Evolutionary conservation across 139 green algal species (phyloP), one percentile per base, ranked within the genome.

Genomic region (Dunaliella primolecta): DNA sequence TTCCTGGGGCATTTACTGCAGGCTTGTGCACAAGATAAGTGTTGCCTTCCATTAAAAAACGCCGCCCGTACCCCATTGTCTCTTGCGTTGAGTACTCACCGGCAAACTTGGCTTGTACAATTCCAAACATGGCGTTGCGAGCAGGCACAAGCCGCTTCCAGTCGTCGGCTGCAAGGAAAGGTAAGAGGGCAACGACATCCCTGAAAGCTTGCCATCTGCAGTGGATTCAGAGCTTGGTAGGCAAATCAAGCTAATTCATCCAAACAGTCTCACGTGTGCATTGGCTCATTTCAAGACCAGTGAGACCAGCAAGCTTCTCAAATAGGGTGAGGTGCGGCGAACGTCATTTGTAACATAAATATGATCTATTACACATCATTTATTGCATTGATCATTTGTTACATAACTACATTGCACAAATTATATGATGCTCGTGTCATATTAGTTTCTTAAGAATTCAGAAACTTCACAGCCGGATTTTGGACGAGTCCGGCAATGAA

Each of bases 41-140:
- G 7, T 64, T 64, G 46, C 7, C 46, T 15, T 25, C 46, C 46
- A 25, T 64, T 25, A 25, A 25, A 64, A 15, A 64, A 15, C 15
- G 46, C 7, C 46, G 46, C 46, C 15, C 46, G 7, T 64, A 64
- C 46, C 46, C 46, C 15, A 64, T 64, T 15, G 46, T 25, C 46
- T 64, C 46, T 64, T 64, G 7, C 7, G 7, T 64, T 64, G 15
- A 64, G 46, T 64, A 64, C 46, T 64, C 46, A 64, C 46, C 79
- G 0, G 29, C 30, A 15, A 81, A 75, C 75, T 88, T 88, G 38
- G 38, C 64, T 74, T 88, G 85, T 24, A 89, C 55, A 0, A 89
- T 79, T 81, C 71, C 83, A 24, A 83, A 34, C 85, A 89, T 89
- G 57, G 76, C 82, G 76, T 89, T 89, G 36, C 82, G 81, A 20